phyloP scores from a whole-genome alignment of 208 protist species.

The Angomonas ambiguus region DNA sequence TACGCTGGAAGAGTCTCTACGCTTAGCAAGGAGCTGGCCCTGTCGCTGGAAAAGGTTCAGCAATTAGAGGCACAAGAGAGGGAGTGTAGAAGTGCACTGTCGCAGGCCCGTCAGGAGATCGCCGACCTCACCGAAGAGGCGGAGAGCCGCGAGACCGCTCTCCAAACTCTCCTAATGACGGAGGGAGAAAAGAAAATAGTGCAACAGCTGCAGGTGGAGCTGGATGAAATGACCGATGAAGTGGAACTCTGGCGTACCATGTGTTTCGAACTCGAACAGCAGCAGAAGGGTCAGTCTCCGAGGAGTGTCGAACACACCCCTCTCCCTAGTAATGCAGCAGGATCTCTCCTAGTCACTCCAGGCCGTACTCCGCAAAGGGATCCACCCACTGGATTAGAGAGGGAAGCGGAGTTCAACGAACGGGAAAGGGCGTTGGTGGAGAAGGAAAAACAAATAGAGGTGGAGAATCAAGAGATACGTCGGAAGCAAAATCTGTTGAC shows the following conservation, averaged over 20 bases:
- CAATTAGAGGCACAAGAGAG: conserved; percentile 17
- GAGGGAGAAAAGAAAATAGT: conserved; percentile 55
- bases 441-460: conserved; percentile 12
- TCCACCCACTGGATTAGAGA: too few species aligned
- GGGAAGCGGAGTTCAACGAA: not conserved
- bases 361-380: too few species aligned
- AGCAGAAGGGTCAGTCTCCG: not conserved
- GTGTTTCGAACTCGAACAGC: conserved; percentile 21
- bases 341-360: too few species aligned
- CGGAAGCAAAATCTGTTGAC: conserved; percentile 33
- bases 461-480: conserved; percentile 25
- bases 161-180: conserved; percentile 55
- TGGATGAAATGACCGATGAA: conserved; percentile 43
- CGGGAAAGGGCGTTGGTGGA: conserved; percentile 12
- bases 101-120: conserved; percentile 23
- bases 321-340: too few species aligned
- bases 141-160: conserved; percentile 53
- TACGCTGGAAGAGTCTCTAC: conserved; percentile 34
- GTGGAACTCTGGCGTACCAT: conserved; percentile 42
- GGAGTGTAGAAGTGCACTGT: conserved; percentile 25
- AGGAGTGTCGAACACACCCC: too few species aligned
- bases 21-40: conserved; percentile 51
- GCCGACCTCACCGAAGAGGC: conserved; percentile 53
- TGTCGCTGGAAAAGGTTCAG: conserved; percentile 27
- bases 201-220: conserved; percentile 38